phyloP scores from a whole-genome alignment of 163 green algal genomes.

The Prototheca stagnorum region DNA sequence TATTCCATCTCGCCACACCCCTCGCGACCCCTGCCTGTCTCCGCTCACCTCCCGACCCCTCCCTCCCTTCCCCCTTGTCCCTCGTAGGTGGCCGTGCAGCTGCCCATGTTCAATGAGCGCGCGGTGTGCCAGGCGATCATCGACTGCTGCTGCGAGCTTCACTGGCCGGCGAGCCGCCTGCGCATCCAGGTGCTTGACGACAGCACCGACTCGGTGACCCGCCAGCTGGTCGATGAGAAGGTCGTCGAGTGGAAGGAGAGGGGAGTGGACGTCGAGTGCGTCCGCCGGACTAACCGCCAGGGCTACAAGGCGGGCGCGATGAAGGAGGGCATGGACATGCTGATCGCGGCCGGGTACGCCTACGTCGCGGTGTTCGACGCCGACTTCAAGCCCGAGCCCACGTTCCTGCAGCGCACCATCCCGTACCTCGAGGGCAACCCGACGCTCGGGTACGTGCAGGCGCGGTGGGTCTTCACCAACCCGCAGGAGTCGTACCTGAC shows the following conservation, averaged over 20 bases:
- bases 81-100: conserved; percentile 62
- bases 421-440: conserved; percentile 68
- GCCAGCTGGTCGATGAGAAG: conserved; percentile 51
- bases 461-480: conserved; percentile 77
- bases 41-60: not conserved
- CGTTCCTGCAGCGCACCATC: conserved; percentile 65
- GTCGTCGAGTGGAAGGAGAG: conserved; percentile 41
- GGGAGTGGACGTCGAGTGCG: conserved; percentile 47
- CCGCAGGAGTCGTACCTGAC: conserved; percentile 61
- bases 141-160: conserved; percentile 45
- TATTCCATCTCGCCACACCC: not conserved
- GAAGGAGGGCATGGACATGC: conserved; percentile 50
- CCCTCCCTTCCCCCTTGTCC: not conserved
- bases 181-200: conserved; percentile 71
- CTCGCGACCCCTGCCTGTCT: not conserved
- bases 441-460: conserved; percentile 61
- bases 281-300: conserved; percentile 51
- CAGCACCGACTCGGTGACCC: conserved; percentile 49
- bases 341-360: conserved; percentile 34
- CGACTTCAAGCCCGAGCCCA: conserved; percentile 71
- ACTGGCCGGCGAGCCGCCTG: conserved; percentile 51
- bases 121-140: conserved; percentile 59
- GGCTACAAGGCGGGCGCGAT: conserved; percentile 80
- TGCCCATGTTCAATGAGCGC: conserved; percentile 81
- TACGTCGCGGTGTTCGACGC: conserved; percentile 84